Base-by-base conservation (phyloP, 495 filamentous ascomycete genomes). In the Neurospora tetraspora region DNA sequence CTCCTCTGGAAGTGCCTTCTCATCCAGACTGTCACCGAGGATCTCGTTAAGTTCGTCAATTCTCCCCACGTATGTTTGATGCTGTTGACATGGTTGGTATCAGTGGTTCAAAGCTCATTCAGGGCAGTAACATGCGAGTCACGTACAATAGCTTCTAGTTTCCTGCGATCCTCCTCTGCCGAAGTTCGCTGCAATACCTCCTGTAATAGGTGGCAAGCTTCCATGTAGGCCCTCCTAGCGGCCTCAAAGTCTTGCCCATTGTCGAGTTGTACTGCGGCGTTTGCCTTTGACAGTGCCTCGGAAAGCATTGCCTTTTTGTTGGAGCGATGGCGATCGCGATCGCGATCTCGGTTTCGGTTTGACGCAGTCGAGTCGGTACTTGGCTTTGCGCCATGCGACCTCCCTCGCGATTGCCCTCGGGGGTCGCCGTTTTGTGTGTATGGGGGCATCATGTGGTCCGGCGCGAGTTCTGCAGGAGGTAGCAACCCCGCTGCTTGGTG, bases 211-310 rank as follows among this genome's bases (percentile, higher is more conserved):
- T 87, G 84, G 76, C 96, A 97, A 6, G 95, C 94, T 82, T 98
- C 96, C 20, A 85, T 86, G 78, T 99, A 99, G 34, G 96, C 94
- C 76, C 93, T 89, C 83, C 96, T 91, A 38, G 96, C 96, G 34
- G 94, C 94, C 79, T 96, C 93, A 75, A 94, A 92, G 79, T 98
- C 97, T 76, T 94, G 92, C 5, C 93, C 94, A 84, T 97, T 96
- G 80, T 99, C 96, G 39, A 98, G 88, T 71, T 96, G 86, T 18
- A 99, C 96, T 9, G 96, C 96, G 31, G 93, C 96, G 76, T 98
- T 97, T 43, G 96, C 96, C 81, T 97, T 97, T 76, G 96, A 90
- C 53, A 99, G 83, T 8, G 96, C 96, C 78, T 91, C 94, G 5
- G 94, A 96, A 20, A 99, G 85, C 92, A 97, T 98, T 31, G 89